phyloP scores from a whole-genome alignment of 2,329 filamentous ascomycete species.

The Alternaria arborescens region DNA sequence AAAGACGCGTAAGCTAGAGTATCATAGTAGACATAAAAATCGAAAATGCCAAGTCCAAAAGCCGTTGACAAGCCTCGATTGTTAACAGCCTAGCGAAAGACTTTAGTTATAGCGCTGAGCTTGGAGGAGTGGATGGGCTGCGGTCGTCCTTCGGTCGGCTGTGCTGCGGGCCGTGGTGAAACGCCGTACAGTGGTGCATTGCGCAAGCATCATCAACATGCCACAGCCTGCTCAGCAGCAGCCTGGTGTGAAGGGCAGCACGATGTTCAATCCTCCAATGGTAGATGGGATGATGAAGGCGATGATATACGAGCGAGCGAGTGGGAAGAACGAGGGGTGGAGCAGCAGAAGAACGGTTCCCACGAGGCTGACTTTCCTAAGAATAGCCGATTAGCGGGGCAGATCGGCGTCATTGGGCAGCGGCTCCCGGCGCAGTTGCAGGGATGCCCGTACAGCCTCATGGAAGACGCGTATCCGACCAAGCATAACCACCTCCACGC shows the following conservation, averaged over 20 bases:
- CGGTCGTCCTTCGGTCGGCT: slow-evolving; percentile 8
- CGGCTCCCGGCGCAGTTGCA: slow-evolving; percentile 18
- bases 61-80: neutral
- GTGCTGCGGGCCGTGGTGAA: slow-evolving; percentile 18
- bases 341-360: slow-evolving; percentile 6
- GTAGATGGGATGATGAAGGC: neutral
- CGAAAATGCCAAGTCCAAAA: neutral
- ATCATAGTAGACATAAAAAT: neutral
- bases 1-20: slow-evolving; percentile 1
- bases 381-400: slow-evolving; percentile 12
- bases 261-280: neutral
- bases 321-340: neutral
- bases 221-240: slow-evolving; percentile 1
- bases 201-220: slow-evolving; percentile 7
- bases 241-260: neutral
- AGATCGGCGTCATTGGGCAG: slow-evolving; percentile 18
- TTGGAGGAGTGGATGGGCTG: slow-evolving; percentile 3
- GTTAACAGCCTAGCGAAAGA: neutral
- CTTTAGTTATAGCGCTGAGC: slow-evolving; percentile 1
- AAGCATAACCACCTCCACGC: slow-evolving; percentile 12
- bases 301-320: slow-evolving; percentile 1
- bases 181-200: slow-evolving; percentile 11
- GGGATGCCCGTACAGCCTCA: slow-evolving; percentile 21
- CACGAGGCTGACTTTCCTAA: slow-evolving; percentile 14
- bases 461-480: slow-evolving; percentile 17